A percentile compares a stretch with the other conserved stretches of the same genome.
phyloP scores from a whole-genome alignment of 768 basidiomycete genomes.

The Amanita exitialis region DNA sequence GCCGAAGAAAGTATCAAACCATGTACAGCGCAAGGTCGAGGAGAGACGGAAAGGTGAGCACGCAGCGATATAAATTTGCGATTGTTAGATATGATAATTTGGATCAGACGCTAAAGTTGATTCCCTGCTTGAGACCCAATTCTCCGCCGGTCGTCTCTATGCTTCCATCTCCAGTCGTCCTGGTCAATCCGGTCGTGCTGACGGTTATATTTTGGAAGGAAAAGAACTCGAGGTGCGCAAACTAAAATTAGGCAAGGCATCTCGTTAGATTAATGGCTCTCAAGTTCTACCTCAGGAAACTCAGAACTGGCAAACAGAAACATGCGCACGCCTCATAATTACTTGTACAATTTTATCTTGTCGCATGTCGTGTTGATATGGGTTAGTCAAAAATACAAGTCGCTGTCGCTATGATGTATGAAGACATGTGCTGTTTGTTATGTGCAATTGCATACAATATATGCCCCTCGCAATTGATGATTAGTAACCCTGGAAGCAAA shows the following conservation, averaged over 20 bases:
- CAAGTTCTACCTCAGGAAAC: constrained; percentile 91
- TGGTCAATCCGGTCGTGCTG: constrained; percentile 92
- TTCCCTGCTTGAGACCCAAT: constrained; percentile 79
- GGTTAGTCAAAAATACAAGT: constrained; percentile 10
- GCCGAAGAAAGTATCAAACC: constrained; percentile 79
- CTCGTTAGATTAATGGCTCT: constrained; percentile 2
- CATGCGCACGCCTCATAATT: constrained; percentile 63
- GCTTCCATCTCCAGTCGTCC: constrained; percentile 91
- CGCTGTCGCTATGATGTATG: background rate
- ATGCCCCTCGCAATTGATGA: background rate
- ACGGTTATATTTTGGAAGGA: constrained; percentile 97
- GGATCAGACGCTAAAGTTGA: constrained; percentile 81
- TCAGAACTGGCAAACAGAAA: constrained; percentile 92
- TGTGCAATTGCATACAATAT: background rate
- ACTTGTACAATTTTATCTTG: background rate
- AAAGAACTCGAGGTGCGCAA: constrained; percentile 87
- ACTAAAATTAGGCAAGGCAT: constrained; percentile 8
- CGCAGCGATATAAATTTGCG: background rate
- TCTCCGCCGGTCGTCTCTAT: constrained; percentile 92
- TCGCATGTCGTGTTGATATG: constrained; percentile 9
- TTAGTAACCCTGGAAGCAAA: background rate
- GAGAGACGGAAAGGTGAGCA: constrained; percentile 80
- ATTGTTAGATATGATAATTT: constrained; percentile 1
- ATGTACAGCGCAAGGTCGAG: constrained; percentile 78
- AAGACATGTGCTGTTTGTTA: constrained; percentile 3